A percentile compares a stretch with the other conserved stretches of the same genome.
Evolutionary conservation across 108 stramenopile species (phyloP).

Genomic region (Pelagomonas calceolata): DNA sequence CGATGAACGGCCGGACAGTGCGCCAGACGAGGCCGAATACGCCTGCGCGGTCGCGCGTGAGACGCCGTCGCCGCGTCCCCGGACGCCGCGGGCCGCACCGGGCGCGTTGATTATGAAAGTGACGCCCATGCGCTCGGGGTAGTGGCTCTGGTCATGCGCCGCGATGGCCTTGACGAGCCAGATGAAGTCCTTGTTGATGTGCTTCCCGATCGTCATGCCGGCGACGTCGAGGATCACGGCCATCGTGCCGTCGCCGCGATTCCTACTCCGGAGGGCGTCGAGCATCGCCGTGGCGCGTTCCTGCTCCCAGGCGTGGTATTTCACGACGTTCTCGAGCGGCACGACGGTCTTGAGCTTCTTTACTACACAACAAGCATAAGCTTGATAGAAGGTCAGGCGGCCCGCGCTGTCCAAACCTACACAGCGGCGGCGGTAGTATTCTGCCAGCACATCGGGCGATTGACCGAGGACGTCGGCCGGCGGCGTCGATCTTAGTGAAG

Average conservation of each 20-base stretch:
- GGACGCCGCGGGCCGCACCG: too few relatives aligned
- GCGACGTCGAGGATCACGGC: constrained; percentile 9
- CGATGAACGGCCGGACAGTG: too few relatives aligned
- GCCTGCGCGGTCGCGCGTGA: too few relatives aligned
- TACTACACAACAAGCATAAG: neutral
- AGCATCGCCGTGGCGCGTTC: neutral
- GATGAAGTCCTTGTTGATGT: constrained; percentile 35
- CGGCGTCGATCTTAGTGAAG: neutral
- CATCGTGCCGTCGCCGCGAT: neutral
- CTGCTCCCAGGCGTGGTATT: constrained; percentile 12
- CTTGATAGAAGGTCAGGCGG: neutral
- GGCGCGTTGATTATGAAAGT: constrained; percentile 43
- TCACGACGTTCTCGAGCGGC: neutral
- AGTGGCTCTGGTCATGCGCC: constrained; percentile 27
- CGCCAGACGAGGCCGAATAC: constrained; percentile 34
- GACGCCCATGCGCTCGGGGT: constrained; percentile 32
- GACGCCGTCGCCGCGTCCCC: too few relatives aligned
- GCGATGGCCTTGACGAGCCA: constrained; percentile 28
- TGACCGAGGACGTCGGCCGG: neutral
- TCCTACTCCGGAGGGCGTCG: constrained; percentile 1
- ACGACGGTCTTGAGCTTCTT: neutral
- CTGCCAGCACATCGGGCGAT: neutral
- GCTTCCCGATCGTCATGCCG: constrained; percentile 5
- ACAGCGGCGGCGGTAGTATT: neutral
- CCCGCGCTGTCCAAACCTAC: constrained; percentile 1